Evolutionary conservation across 306 rosid genomes (phyloP).

Genomic region (Arachis hypogaea): DNA sequence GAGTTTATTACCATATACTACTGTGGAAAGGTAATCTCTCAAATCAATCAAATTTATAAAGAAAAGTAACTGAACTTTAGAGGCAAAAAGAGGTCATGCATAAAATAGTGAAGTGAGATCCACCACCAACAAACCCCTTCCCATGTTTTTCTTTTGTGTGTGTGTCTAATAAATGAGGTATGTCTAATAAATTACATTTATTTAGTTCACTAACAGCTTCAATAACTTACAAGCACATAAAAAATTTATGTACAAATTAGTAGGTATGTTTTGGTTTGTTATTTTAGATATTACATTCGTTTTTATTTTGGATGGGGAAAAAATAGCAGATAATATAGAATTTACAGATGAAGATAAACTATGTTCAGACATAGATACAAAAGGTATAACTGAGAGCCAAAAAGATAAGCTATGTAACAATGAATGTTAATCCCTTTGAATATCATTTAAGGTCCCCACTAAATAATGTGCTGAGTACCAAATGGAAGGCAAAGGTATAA

Average conservation of each 20-base stretch:
- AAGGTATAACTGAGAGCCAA: too few relatives aligned
- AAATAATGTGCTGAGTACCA: too few relatives aligned
- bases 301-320: too few relatives aligned
- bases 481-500: too few relatives aligned
- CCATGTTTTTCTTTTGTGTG: not conserved
- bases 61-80: not conserved
- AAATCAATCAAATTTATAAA: conserved; percentile 9
- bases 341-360: too few relatives aligned
- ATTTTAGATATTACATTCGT: too few relatives aligned
- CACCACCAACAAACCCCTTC: not conserved
- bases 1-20: not conserved
- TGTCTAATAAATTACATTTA: not conserved
- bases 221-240: not conserved
- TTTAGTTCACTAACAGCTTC: not conserved
- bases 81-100: not conserved
- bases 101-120: not conserved
- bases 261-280: not conserved
- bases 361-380: too few relatives aligned
- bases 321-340: too few relatives aligned
- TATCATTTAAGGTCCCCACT: too few relatives aligned
- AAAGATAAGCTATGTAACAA: too few relatives aligned
- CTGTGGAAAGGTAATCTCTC: conserved; percentile 8
- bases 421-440: too few relatives aligned
- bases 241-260: not conserved
- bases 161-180: too few relatives aligned